phyloP scores from a whole-genome alignment of 1,284 basidiomycete genomes.

The Quambalaria eucalypti region DNA sequence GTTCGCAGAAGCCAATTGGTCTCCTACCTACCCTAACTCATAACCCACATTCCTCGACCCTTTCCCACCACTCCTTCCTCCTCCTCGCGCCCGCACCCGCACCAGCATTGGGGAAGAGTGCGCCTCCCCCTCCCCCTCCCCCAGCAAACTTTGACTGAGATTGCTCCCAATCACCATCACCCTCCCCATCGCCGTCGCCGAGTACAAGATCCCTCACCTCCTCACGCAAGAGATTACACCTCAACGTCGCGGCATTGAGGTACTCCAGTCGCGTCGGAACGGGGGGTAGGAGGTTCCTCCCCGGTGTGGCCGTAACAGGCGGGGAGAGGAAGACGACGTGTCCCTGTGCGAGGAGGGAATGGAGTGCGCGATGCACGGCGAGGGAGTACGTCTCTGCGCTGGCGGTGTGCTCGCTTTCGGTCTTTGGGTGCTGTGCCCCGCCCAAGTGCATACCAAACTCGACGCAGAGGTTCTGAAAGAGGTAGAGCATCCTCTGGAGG shows the following conservation, averaged over 20 bases:
- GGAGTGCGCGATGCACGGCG: neutral
- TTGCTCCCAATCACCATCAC: neutral
- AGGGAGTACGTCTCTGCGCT: neutral
- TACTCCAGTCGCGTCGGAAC: neutral
- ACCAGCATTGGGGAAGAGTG: neutral
- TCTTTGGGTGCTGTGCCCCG: neutral
- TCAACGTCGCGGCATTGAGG: neutral
- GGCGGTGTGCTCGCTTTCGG: neutral
- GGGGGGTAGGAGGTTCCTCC: neutral
- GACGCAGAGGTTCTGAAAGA: neutral
- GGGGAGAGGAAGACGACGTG: neutral
- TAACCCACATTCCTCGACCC: neutral
- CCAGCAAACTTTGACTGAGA: neutral
- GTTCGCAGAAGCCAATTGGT: no score
- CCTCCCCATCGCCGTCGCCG: neutral
- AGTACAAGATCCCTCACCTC: neutral
- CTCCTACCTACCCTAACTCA: no score
- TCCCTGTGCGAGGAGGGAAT: neutral
- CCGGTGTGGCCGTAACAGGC: neutral
- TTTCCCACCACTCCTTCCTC: slow-evolving; percentile 1
- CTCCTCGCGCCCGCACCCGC: neutral
- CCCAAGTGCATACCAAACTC: neutral
- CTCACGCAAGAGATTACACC: neutral
- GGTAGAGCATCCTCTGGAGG: neutral
- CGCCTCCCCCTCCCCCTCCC: neutral